phyloP scores from a whole-genome alignment of 225 moss, liverwort and hornwort species.

The Polytrichum formosum region DNA sequence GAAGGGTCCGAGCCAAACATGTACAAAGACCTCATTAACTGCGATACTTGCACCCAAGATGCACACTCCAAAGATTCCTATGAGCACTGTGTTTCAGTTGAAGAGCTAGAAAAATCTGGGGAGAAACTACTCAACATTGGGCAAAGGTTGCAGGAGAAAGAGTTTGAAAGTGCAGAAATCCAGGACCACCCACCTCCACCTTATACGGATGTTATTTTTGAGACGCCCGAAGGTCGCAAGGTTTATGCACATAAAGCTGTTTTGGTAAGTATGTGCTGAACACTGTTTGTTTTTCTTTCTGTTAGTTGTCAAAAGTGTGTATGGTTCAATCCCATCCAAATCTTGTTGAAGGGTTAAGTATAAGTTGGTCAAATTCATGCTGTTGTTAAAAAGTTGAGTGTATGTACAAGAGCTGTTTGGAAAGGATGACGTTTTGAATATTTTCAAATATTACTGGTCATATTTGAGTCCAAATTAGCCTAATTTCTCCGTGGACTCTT shows the following conservation, averaged over 20 bases:
- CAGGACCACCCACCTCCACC: slow-evolving; percentile 51
- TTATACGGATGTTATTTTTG: slow-evolving; percentile 55
- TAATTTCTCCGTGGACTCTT: no score
- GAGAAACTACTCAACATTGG: slow-evolving; percentile 52
- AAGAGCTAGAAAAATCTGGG: slow-evolving; percentile 60
- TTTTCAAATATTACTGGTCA: no score
- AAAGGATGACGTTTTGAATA: no score
- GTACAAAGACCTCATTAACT: slow-evolving; percentile 45
- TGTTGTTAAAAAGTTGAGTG: no score
- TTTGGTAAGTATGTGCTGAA: slow-evolving; percentile 34
- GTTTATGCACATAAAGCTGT: slow-evolving; percentile 64
- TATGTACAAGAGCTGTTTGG: no score
- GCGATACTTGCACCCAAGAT: slow-evolving; percentile 57
- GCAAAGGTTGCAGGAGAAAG: slow-evolving; percentile 55
- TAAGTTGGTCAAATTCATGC: no score
- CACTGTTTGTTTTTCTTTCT: no score
- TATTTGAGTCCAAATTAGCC: no score
- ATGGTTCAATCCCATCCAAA: no score
- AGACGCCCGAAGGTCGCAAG: slow-evolving; percentile 55
- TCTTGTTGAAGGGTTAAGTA: no score
- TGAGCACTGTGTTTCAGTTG: slow-evolving; percentile 57
- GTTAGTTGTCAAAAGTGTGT: no score
- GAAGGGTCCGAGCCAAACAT: slow-evolving; percentile 53
- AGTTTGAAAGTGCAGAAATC: slow-evolving; percentile 40
- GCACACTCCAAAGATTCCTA: slow-evolving; percentile 47